Percentiles rank a stretch among this genome's conserved stretches.
Conservation (phyloP, 345 rosid species). For the Aegle marmelos region DNA sequence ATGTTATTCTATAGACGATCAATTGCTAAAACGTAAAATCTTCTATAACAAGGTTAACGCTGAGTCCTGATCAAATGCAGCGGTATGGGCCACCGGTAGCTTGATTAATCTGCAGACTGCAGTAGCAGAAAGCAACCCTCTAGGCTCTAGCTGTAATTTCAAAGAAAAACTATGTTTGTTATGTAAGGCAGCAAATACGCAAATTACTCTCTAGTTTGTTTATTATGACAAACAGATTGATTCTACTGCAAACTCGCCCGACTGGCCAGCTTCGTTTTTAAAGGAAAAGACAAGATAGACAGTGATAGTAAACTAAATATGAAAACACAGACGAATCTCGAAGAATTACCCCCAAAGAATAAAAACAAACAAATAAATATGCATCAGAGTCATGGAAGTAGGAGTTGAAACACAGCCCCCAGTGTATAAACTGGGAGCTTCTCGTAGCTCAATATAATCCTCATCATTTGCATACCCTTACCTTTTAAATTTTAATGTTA, state of each 20-base stretch:
- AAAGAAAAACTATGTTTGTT: too few relatives aligned
- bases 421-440: constrained; percentile 17
- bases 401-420: constrained; percentile 28
- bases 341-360: not conserved
- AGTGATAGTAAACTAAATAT: too few relatives aligned
- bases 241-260: not conserved
- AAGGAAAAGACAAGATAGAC: not conserved
- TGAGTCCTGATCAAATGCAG: too few relatives aligned
- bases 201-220: too few relatives aligned
- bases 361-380: not conserved
- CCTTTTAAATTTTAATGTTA: not conserved
- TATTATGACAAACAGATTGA: not conserved
- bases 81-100: too few relatives aligned
- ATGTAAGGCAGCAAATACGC: too few relatives aligned
- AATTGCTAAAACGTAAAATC: not conserved
- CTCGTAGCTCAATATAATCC: constrained; percentile 20
- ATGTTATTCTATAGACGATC: not conserved
- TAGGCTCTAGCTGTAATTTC: too few relatives aligned
- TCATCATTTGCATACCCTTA: constrained; percentile 29
- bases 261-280: too few relatives aligned
- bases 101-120: too few relatives aligned
- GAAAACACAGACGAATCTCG: not conserved
- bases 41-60: too few relatives aligned
- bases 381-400: constrained; percentile 66
- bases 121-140: too few relatives aligned